A percentile compares a stretch with the other conserved stretches of the same genome.
These are phyloP conservation scores for Sporisorium sorghi DNA, from an alignment of 1,284 basidiomycete genomes.

Conservation along the genomic window DNA sequence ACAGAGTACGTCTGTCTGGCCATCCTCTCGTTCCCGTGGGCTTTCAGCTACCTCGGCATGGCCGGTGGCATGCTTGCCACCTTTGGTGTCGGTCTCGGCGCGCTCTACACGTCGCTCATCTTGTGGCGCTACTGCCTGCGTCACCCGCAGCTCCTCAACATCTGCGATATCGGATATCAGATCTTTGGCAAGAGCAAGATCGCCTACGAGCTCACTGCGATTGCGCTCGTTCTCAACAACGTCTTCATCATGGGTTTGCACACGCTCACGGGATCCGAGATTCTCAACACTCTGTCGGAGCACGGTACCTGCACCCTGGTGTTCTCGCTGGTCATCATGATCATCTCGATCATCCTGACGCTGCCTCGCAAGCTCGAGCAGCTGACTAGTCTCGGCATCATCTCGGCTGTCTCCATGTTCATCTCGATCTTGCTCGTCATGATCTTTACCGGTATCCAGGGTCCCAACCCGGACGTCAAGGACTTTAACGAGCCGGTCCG, in stretches of 20 bases:
- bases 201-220: slow-evolving; percentile 72
- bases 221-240: slow-evolving; percentile 63
- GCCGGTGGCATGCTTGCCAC: slow-evolving; percentile 61
- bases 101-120: slow-evolving; percentile 60
- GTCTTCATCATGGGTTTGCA: slow-evolving; percentile 61
- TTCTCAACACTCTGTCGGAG: slow-evolving; percentile 75
- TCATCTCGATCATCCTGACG: slow-evolving; percentile 56
- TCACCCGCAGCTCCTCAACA: slow-evolving; percentile 74
- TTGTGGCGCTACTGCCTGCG: slow-evolving; percentile 76
- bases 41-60: slow-evolving; percentile 61
- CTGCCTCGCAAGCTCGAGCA: slow-evolving; percentile 63
- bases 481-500: slow-evolving; percentile 41
- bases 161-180: slow-evolving; percentile 76
- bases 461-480: slow-evolving; percentile 44
- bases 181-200: slow-evolving; percentile 73
- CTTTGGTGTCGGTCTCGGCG: slow-evolving; percentile 55
- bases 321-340: slow-evolving; percentile 71
- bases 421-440: slow-evolving; percentile 60
- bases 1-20: slow-evolving; percentile 65
- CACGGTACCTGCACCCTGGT: slow-evolving; percentile 74
- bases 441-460: slow-evolving; percentile 57
- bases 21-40: slow-evolving; percentile 61
- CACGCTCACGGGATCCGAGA: slow-evolving; percentile 68
- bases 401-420: slow-evolving; percentile 61
- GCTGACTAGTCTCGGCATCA: slow-evolving; percentile 57